A percentile compares a stretch with the other conserved stretches of the same genome.
Conservation (phyloP, 2,329 filamentous ascomycete genomes). For the Penicillium rolfsii region DNA sequence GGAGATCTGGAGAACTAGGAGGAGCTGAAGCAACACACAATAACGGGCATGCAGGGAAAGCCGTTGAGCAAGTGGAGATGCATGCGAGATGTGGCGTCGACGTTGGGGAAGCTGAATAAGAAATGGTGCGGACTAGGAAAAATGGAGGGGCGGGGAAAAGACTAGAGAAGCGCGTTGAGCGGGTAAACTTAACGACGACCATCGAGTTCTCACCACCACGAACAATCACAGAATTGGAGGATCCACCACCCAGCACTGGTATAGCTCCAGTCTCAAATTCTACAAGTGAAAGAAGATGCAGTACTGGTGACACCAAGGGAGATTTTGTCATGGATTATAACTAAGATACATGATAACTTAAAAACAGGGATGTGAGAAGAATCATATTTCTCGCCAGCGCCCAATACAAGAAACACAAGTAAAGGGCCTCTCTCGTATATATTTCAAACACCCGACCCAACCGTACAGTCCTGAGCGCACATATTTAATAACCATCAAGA, state of each 20-base stretch:
- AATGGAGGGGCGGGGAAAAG: background rate
- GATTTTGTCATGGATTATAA: slow-evolving; percentile 15
- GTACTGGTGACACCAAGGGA: background rate
- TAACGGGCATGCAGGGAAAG: slow-evolving; percentile 6
- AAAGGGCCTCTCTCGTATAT: background rate
- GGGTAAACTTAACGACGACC: slow-evolving; percentile 3
- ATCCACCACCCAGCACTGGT: background rate
- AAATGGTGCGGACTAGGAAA: background rate
- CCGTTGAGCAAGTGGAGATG: slow-evolving; percentile 5
- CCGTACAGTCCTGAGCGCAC: background rate
- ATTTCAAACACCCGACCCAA: background rate
- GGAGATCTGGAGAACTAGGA: slow-evolving; percentile 8
- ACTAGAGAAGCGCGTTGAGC: background rate
- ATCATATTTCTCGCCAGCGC: slow-evolving; percentile 7
- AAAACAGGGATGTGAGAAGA: slow-evolving; percentile 10
- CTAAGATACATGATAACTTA: slow-evolving; percentile 18
- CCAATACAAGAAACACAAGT: background rate
- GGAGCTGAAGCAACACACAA: background rate
- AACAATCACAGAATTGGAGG: background rate
- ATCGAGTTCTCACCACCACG: background rate
- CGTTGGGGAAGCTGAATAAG: slow-evolving; percentile 5
- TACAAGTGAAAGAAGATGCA: background rate
- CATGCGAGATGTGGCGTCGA: slow-evolving; percentile 5
- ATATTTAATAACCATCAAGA: background rate
- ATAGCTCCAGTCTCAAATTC: background rate